Base-by-base conservation (phyloP, 345 rosid species). In the Cardamine chenopodiifolia region DNA sequence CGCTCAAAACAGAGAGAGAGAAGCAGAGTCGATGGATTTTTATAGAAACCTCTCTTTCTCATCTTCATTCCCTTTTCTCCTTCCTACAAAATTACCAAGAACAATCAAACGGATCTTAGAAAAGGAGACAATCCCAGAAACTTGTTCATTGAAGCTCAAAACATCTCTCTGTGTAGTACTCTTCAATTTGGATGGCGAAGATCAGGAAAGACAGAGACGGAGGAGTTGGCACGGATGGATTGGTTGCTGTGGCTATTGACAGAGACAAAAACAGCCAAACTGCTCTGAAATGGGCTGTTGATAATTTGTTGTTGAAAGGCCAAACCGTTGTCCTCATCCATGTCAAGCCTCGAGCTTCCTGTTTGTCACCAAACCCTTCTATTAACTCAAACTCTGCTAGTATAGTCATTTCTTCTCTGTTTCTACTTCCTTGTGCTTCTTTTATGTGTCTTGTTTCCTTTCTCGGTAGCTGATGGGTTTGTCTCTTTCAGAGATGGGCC, bases 281-380 rank as follows among this genome's bases (percentile, higher is more conserved):
- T 76, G 97, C 98, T 29, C 81, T 94, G 32, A 94, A 89, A 86
- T 94, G 97, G 97, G 85, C 92, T 10, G 72, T 83, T 2, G 97
- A 94, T 20, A 80, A 90, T 80, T 62, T 90, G 70, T 59, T 90
- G 73, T 73, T 62, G 5, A 85, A 64, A 80, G 98, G 96, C 59
- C 97, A 90, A 68, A 80, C 85, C 6, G 81, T 87, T 8, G 18
- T 86, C 76, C 93, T 94, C 78, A 52, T 94, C 66, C 98, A 94
- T 34, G 98, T 94, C 68, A 82, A 82, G 57, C 65, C 85, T 79
- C 86, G 80, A 49, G 7, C 83, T 2, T 32, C 77, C 28, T 56
- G 81, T 42, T 20, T 49, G 44, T 63, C 75, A 13, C 5, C 75
- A 42, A 69, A 25, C 71, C 53, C 73, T 25, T 73, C 82, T 13